phyloP scores from a whole-genome alignment of 345 rosid species.

The Populus tremula region DNA sequence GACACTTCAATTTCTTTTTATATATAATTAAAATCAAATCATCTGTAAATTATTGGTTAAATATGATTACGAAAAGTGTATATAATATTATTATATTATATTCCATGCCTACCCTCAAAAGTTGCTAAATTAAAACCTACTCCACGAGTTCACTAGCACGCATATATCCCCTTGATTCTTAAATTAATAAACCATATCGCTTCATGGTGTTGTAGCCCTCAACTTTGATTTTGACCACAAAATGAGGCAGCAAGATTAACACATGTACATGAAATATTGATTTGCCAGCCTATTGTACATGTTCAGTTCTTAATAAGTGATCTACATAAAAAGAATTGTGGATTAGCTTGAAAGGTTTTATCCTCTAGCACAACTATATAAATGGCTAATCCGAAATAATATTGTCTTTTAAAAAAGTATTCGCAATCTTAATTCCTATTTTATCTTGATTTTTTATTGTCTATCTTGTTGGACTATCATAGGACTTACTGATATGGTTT shows the following conservation, averaged over 20 bases:
- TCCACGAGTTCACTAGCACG: neutral
- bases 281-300: neutral
- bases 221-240: neutral
- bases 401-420: no score
- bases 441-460: no score
- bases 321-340: no score
- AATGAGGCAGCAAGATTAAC: neutral
- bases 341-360: no score
- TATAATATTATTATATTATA: neutral
- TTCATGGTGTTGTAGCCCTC: neutral
- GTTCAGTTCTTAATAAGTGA: neutral
- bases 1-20: conserved; percentile 6
- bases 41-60: neutral
- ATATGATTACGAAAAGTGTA: neutral
- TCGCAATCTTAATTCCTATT: no score
- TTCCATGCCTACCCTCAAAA: neutral
- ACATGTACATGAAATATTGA: neutral
- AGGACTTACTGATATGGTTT: no score
- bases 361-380: no score
- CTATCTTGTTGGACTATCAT: no score
- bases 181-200: neutral
- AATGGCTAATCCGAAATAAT: no score
- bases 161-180: neutral
- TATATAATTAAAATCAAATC: neutral
- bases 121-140: conserved; percentile 1